Evolutionary conservation across 1,284 basidiomycete species (phyloP).

Genomic region (Irpex lacteus): DNA sequence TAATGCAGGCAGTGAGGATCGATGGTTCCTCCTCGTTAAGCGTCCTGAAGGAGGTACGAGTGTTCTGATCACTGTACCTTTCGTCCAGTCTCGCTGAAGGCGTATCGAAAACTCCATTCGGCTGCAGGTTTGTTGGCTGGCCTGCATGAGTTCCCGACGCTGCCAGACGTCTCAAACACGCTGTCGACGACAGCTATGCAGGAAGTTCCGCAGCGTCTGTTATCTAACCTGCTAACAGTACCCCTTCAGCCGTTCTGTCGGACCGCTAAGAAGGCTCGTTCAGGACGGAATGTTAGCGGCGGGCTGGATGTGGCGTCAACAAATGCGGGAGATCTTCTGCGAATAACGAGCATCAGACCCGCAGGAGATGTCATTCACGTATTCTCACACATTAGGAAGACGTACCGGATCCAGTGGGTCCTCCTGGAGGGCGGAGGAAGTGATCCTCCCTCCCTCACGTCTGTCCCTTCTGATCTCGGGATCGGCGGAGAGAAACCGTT

Average conservation of each 20-base stretch:
- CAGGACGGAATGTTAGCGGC: neutral
- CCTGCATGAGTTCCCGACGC: constrained; percentile 79
- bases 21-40: constrained; percentile 74
- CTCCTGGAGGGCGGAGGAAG: constrained; percentile 50
- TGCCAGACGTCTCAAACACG: constrained; percentile 39
- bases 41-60: constrained; percentile 78
- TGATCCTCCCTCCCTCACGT: constrained; percentile 25
- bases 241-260: constrained; percentile 15
- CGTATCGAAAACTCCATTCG: neutral
- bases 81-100: constrained; percentile 12
- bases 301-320: neutral
- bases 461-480: neutral
- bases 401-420: constrained; percentile 80
- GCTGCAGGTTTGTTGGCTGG: constrained; percentile 82
- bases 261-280: constrained; percentile 9
- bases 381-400: constrained; percentile 91
- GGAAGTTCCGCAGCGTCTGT: constrained; percentile 38
- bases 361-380: constrained; percentile 75
- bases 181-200: constrained; percentile 32
- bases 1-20: constrained; percentile 27
- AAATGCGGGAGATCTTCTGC: constrained; percentile 18
- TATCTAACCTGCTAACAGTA: constrained; percentile 40
- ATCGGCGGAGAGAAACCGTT: neutral
- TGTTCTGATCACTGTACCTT: neutral
- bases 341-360: constrained; percentile 44